Conservation (phyloP, 495 filamentous ascomycete species). For the Thermochaetoides thermophila region DNA sequence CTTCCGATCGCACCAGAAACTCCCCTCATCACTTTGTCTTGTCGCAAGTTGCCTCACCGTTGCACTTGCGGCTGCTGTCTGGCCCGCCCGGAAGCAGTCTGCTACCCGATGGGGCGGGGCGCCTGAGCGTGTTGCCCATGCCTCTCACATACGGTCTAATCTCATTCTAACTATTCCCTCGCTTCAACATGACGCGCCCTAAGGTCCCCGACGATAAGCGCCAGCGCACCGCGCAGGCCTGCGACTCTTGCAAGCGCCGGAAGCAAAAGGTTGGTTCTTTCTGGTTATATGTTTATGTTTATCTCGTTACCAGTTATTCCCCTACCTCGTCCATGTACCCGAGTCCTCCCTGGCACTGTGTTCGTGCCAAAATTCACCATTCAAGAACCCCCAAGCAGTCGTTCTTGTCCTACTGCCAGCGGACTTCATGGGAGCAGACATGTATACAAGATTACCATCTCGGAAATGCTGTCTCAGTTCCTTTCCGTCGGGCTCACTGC, state of each 20-base stretch:
- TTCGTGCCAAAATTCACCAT: background rate
- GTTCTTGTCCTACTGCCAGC: background rate
- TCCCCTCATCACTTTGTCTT: conserved; percentile 4
- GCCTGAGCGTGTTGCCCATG: conserved; percentile 9
- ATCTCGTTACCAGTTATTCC: conserved; percentile 4
- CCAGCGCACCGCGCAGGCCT: conserved; percentile 51
- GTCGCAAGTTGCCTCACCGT: conserved; percentile 9
- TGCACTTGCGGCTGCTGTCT: conserved; percentile 15
- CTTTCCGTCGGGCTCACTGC: background rate
- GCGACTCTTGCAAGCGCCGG: conserved; percentile 62
- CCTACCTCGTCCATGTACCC: conserved; percentile 1
- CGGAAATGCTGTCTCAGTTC: conserved; percentile 5
- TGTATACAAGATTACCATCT: conserved; percentile 1
- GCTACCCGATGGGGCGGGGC: conserved; percentile 22
- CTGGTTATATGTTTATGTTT: conserved; percentile 5
- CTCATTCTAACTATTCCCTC: too few species aligned
- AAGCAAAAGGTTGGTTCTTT: conserved; percentile 56
- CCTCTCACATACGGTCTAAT: too few species aligned
- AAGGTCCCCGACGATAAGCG: conserved; percentile 50
- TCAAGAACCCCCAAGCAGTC: conserved; percentile 1
- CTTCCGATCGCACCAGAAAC: conserved; percentile 15
- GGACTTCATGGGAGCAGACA: background rate
- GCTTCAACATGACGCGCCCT: conserved; percentile 41
- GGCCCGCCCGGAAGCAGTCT: conserved; percentile 3
- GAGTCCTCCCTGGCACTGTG: too few species aligned